Conservation (phyloP, 1,139 yeast species). For the Candida sp. region DNA sequence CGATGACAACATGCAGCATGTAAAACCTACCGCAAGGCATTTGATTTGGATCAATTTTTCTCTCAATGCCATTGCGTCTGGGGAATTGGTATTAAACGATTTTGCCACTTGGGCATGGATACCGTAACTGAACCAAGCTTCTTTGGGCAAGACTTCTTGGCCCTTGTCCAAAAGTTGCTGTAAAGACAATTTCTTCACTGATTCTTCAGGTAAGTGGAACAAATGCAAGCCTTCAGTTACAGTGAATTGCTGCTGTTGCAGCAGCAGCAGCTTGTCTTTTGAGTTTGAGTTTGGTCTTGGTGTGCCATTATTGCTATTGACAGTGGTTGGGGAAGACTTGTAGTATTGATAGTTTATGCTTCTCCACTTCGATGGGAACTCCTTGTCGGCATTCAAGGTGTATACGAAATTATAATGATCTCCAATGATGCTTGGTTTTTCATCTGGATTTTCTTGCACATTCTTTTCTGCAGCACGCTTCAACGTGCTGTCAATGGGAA, state of each 20-base stretch:
- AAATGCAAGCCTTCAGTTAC: constrained; percentile 48
- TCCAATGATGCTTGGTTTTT: constrained; percentile 31
- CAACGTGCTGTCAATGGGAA: constrained; percentile 44
- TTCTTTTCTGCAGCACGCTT: constrained; percentile 21
- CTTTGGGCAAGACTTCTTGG: constrained; percentile 59
- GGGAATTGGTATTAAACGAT: constrained; percentile 65
- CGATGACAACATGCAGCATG: constrained; percentile 52
- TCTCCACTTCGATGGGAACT: constrained; percentile 63
- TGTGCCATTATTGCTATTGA: neutral
- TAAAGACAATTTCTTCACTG: constrained; percentile 51
- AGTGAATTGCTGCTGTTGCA: constrained; percentile 5
- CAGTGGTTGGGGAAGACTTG: constrained; percentile 21
- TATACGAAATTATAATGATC: constrained; percentile 62
- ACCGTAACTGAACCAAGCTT: constrained; percentile 67
- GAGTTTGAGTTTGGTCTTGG: constrained; percentile 1
- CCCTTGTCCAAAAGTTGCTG: constrained; percentile 73
- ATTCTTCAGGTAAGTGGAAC: constrained; percentile 51
- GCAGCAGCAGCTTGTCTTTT: constrained; percentile 5
- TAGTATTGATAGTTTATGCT: constrained; percentile 60
- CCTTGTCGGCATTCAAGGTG: constrained; percentile 48
- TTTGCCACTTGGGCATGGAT: constrained; percentile 70
- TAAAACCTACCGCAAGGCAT: constrained; percentile 65
- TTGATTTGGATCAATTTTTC: constrained; percentile 65
- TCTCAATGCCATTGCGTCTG: constrained; percentile 59
- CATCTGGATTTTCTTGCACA: constrained; percentile 11